phyloP scores from a whole-genome alignment of 352 stramenopile genomes.

The Thraustochytrium striatum region DNA sequence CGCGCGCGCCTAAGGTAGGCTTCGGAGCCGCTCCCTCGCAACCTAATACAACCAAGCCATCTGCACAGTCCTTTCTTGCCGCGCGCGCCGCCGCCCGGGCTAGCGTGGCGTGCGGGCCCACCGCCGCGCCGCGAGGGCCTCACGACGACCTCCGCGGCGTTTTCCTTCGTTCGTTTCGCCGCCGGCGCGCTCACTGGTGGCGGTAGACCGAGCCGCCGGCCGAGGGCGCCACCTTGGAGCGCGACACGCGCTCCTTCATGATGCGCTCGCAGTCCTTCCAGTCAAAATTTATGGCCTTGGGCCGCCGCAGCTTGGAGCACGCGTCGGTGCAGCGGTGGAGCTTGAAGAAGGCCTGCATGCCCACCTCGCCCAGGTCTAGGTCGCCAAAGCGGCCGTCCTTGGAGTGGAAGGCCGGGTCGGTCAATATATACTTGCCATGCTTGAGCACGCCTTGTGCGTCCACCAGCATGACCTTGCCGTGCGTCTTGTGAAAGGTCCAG shows the following conservation, averaged over 20 bases:
- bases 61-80: too few relatives aligned
- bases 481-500: constrained; percentile 34
- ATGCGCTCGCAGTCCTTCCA: constrained; percentile 36
- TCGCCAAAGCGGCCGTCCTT: neutral
- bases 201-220: neutral
- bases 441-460: constrained; percentile 22
- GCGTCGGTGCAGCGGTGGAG: constrained; percentile 4
- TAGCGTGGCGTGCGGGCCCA: too few relatives aligned
- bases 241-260: constrained; percentile 5
- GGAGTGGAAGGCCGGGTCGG: constrained; percentile 28
- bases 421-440: neutral
- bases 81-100: too few relatives aligned
- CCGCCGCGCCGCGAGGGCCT: too few relatives aligned
- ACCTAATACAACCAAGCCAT: too few relatives aligned
- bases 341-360: constrained; percentile 37
- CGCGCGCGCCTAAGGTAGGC: too few relatives aligned
- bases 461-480: constrained; percentile 14
- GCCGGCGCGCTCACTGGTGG: neutral
- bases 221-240: neutral
- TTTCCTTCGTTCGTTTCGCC: neutral
- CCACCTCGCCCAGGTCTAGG: constrained; percentile 4
- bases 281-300: neutral
- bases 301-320: neutral
- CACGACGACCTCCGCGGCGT: too few relatives aligned
- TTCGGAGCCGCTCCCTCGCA: too few relatives aligned